Percentiles rank a stretch among this genome's conserved stretches.
These are phyloP conservation scores for Trichodelitschia bisporula DNA, from an alignment of 495 filamentous ascomycete genomes.

Conservation along the genomic window DNA sequence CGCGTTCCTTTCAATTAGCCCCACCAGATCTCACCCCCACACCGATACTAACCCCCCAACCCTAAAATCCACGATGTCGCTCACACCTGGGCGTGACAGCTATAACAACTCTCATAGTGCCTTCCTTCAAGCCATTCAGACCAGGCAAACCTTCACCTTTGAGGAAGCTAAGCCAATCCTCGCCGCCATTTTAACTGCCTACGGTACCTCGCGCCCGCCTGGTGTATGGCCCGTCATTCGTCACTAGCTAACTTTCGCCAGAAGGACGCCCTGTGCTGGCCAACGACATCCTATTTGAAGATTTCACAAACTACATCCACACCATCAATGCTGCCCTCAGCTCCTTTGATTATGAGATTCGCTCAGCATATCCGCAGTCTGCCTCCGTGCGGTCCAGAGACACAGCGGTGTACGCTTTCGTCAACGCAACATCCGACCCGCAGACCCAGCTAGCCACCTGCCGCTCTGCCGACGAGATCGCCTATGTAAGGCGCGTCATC, in stretches of 20 bases:
- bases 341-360: constrained; percentile 68
- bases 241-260: constrained; percentile 7
- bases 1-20: too few relatives aligned
- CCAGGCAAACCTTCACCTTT: constrained; percentile 49
- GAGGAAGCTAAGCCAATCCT: constrained; percentile 46
- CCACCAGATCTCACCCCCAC: background rate
- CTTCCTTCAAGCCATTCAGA: constrained; percentile 82
- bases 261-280: constrained; percentile 20
- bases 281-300: constrained; percentile 37
- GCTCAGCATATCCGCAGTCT: constrained; percentile 38
- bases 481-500: constrained; percentile 66
- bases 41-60: background rate
- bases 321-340: constrained; percentile 47
- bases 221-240: too few relatives aligned
- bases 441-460: constrained; percentile 72
- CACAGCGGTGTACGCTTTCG: constrained; percentile 38
- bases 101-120: constrained; percentile 55
- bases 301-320: constrained; percentile 41
- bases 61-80: background rate
- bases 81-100: background rate
- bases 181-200: constrained; percentile 35
- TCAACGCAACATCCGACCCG: constrained; percentile 72
- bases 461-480: constrained; percentile 60
- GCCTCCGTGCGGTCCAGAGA: background rate
- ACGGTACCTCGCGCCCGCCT: background rate